These are phyloP conservation scores for Arxiozyma telluris DNA, from an alignment of 1,139 yeast genomes.

Conservation along the genomic window DNA sequence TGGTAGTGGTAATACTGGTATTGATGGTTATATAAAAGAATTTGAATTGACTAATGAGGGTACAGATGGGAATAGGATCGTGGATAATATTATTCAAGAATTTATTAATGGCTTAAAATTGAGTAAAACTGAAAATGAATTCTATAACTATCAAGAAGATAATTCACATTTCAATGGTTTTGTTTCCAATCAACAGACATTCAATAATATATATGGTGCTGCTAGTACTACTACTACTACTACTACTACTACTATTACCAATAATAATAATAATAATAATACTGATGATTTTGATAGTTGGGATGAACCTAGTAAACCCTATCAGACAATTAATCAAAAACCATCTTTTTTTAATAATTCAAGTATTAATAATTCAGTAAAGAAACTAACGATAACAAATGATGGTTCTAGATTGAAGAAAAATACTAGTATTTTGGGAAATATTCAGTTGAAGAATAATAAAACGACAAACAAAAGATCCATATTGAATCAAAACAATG, in stretches of 20 bases:
- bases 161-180: not conserved
- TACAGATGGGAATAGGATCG: conserved; percentile 1
- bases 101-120: not conserved
- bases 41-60: conserved; percentile 1
- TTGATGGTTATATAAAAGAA: conserved; percentile 2
- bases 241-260: not conserved
- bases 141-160: not conserved
- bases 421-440: not conserved
- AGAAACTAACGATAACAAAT: not conserved
- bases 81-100: not conserved
- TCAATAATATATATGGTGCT: not conserved
- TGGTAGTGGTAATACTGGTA: not conserved
- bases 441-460: not conserved
- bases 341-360: not conserved
- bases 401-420: not conserved
- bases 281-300: not conserved
- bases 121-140: conserved; percentile 33
- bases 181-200: not conserved
- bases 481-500: not conserved
- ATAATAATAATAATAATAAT: not conserved
- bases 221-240: too few relatives aligned
- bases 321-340: not conserved
- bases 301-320: not conserved
- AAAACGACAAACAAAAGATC: not conserved
- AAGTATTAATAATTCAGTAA: not conserved